Evolutionary conservation across 768 basidiomycete species (phyloP), one percentile per base, ranked within the genome.

Genomic region (Hydnomerulius pinastri): DNA sequence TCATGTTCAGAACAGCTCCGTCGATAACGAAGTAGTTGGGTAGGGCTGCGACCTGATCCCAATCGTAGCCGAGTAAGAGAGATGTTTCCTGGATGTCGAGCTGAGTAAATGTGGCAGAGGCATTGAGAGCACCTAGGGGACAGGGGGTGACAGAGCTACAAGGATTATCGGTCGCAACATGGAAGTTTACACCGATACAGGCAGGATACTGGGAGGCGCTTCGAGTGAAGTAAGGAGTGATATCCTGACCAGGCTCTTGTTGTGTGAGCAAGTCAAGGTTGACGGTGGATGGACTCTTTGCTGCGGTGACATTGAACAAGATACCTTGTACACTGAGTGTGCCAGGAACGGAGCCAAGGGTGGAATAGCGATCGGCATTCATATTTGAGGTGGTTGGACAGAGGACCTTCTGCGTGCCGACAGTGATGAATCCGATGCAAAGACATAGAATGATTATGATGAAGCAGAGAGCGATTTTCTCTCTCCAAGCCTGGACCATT

Each of bases 401-500:
- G 25, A 99, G 81, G 38, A 92, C 91, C 60, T 85, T 85, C 71
- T 97, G 91, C 39, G 96, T 83, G 29, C 96, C 96, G 57, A 99
- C 91, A 32, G 97, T 99, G 48, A 87, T 78, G 71, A 99, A 99
- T 9, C 92, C 96, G 45, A 98, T 81, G 38, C 75, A 68, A 17
- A 77, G 84, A 57, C 96, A 97, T 17, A 97, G 70, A 37, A 93
- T 32, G 49, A 81, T 57, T 43, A 93, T 90, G 63, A 98, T 86
- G 68, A 90, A 84, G 71, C 95, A 98, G 4, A 99, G 76, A 6
- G 93, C 83, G 50, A 96, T 85, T 77, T 98, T 99, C 71, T 99
- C 97, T 64, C 95, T 83, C 97, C 97, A 99, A 1, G 97, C 97
- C 68, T 97, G 92, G 54, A 84, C 76, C 46, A 81, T 77, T 30